phyloP scores from a whole-genome alignment of 2,329 filamentous ascomycete species.

The Diplodia mutila region DNA sequence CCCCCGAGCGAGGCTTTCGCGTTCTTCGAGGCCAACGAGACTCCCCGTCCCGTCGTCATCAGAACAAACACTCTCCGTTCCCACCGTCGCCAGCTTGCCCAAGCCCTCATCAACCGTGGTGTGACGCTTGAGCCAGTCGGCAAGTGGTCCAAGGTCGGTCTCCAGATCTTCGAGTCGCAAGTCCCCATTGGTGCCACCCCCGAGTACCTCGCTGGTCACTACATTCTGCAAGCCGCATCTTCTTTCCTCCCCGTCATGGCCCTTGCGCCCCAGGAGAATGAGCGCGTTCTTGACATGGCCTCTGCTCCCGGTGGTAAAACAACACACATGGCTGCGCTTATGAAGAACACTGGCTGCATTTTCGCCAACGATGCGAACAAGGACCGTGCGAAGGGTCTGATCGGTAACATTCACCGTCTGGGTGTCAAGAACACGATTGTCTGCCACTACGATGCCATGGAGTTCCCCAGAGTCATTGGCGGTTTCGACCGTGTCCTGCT shows the following conservation, averaged over 20 bases:
- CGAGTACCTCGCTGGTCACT: conserved; percentile 95
- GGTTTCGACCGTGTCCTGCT: conserved; percentile 94
- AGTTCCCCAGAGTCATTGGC: conserved; percentile 92
- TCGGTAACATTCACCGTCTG: conserved; percentile 95
- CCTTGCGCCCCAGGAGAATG: conserved; percentile 87
- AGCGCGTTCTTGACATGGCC: conserved; percentile 92
- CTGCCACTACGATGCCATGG: conserved; percentile 91
- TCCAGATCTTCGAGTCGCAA: conserved; percentile 92
- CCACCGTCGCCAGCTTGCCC: conserved; percentile 78
- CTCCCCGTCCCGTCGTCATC: conserved; percentile 88
- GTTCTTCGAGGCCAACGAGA: conserved; percentile 99
- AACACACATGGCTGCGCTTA: conserved; percentile 92
- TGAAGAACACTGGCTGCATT: conserved; percentile 95
- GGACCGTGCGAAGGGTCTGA: conserved; percentile 89
- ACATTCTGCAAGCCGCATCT: conserved; percentile 94
- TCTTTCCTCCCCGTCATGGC: conserved; percentile 99
- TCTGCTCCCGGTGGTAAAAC: conserved; percentile 95
- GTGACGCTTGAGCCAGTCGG: conserved; percentile 96
- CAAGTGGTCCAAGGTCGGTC: conserved; percentile 97
- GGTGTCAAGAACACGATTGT: conserved; percentile 94
- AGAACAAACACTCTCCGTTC: conserved; percentile 92
- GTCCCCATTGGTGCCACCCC: conserved; percentile 91
- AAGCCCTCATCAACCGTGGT: conserved; percentile 91
- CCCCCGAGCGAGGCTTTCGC: conserved; percentile 91
- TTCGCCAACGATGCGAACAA: conserved; percentile 98